Evolutionary conservation across 768 basidiomycete genomes (phyloP), one percentile per base, ranked within the genome.

Genomic region (Kondoa malvinella): DNA sequence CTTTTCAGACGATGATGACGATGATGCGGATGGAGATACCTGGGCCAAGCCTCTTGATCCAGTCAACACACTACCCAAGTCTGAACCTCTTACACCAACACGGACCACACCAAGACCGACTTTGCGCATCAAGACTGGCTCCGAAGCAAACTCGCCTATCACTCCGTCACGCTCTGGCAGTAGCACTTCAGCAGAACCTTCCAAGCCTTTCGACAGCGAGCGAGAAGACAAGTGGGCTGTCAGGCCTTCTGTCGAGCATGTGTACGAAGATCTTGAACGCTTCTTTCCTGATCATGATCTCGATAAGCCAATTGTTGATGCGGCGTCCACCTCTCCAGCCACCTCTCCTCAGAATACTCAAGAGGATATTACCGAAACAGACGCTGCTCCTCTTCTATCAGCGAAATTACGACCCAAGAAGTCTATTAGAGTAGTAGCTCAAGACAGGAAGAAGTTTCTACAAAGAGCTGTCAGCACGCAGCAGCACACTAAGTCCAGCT

Each of bases 201-300:
- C 62, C 17, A 33, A 25, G 17, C 27, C 62, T 32, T 65, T 63
- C 34, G 67, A 70, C 3, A 69, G 68, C n/a, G 67, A 66, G 40
- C 59, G 68, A 33, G 67, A 66, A 62, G 66, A 69, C 63, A 66
- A 68, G 33, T 73, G 74, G 74, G 73, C 69, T 26, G 71, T 67
- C 64, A 70, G 71, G 61, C 77, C 68, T 61, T 74, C 65, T 31
- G 75, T 67, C 69, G 95, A 97, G 78, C 87, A 88, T 72, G 87
- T 99, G 57, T 90, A 91, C 75, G 87, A 96, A 57, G 85, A 88
- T 67, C 81, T 99, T 4, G 89, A 96, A 72, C 85, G 87, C 69
- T 96, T 89, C 80, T 99, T 99, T 82, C 92, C 94, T 0, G 86
- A 87, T 71, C 89, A 95, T 75, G 92, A 96, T 74, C 83, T 97